Conservation (phyloP, 2,329 filamentous ascomycete species). For the Sporothrix pallida region DNA sequence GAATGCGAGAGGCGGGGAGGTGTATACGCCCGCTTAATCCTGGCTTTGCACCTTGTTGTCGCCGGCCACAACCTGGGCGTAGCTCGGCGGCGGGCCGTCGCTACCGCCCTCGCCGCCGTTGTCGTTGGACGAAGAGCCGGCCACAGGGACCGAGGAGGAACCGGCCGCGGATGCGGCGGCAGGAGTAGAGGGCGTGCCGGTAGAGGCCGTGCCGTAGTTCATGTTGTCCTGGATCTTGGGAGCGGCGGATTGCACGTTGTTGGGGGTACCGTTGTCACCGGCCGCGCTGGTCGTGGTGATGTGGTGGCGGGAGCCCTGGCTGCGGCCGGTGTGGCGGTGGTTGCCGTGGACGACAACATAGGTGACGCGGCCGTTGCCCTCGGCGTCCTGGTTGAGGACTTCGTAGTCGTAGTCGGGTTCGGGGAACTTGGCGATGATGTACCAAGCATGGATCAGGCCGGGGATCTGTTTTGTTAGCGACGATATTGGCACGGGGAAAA, state of each 20-base stretch:
- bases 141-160: conserved; percentile 37
- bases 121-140: conserved; percentile 40
- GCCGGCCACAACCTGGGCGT: conserved; percentile 86
- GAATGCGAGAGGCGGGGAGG: no score
- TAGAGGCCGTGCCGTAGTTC: conserved; percentile 55
- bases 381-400: conserved; percentile 61
- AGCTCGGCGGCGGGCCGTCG: conserved; percentile 73
- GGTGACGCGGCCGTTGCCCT: conserved; percentile 62
- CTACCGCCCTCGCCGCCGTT: conserved; percentile 52
- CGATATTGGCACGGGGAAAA: not conserved
- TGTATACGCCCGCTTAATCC: conserved; percentile 50
- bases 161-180: conserved; percentile 39
- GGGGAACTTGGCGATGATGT: conserved; percentile 91
- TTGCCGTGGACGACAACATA: conserved; percentile 74
- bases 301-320: conserved; percentile 35
- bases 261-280: not conserved
- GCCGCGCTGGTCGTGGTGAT: conserved; percentile 21
- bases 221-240: conserved; percentile 47
- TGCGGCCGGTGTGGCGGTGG: conserved; percentile 33
- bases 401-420: conserved; percentile 76
- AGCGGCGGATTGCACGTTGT: conserved; percentile 28
- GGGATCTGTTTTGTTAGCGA: conserved; percentile 61
- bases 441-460: conserved; percentile 94
- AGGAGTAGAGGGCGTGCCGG: conserved; percentile 39
- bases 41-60: conserved; percentile 87